Base-by-base conservation (phyloP, 1,139 yeast genomes). In the Scheffersomyces lignicola region DNA sequence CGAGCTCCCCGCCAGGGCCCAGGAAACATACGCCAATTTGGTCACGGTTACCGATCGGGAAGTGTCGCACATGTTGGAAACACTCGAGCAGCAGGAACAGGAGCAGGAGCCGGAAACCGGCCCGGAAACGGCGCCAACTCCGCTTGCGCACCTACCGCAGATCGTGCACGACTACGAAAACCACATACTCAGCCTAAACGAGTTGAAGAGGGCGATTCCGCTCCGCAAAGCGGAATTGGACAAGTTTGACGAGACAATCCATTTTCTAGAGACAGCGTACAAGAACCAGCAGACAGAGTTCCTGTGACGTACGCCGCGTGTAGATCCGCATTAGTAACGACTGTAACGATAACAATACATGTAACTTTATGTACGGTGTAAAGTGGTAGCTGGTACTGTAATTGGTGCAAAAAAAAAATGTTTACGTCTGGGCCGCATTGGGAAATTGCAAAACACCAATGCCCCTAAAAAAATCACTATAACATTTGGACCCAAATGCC, bases 1-100 rank as follows among this genome's bases (percentile, higher is more conserved):
- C 33, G 66, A 65, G n/a, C 60, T 74, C n/a, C 88, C 87, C 0
- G 43, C 43, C 9, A 49, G 49, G 37, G 64, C 68, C 6, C 47
- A 47, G 10, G 45, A 45, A 9, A 51, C 49, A 18, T 69, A 67
- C 41, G 49, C 54, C 11, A 45, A 51, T 18, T 45, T 69, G 26
- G 61, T 65, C 2, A 37, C 38, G 8, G 41, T 43, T 6, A 57
- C 68, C 0, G 75, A 70, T 41, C 39, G 40, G 4, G 62, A 62
- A 34, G 68, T 69, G 2, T 53, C 70, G 1, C 18, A 7, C 11
- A 26, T 26, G 5, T 26, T 26, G 11, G 38, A 38, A 24, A 39
- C 56, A 16, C 42, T 65, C 35, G 48, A 46, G 7, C 52, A 49
- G 2, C 33, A 55, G 29, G 55, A 56, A n/a, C 34, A 38, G 10